These are phyloP conservation scores for Trichosanthes truncata DNA, from an alignment of 306 rosid genomes.

Conservation along the genomic window DNA sequence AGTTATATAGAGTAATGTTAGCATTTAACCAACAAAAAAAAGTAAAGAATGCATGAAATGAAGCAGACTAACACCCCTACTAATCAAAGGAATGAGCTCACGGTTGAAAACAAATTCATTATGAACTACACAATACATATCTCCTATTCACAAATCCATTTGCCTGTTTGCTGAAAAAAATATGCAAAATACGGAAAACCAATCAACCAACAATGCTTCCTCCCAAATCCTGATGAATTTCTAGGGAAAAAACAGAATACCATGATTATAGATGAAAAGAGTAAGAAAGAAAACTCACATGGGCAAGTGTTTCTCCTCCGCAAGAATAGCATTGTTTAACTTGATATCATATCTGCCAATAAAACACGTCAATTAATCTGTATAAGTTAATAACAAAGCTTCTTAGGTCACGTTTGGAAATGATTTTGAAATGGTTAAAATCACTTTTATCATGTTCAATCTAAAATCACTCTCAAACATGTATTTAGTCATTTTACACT, in stretches of 20 bases:
- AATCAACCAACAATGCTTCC: background rate
- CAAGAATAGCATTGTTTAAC: constrained; percentile 74
- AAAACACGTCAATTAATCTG: background rate
- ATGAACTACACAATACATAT: background rate
- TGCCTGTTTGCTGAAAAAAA: background rate
- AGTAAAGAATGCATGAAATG: background rate
- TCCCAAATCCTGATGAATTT: background rate
- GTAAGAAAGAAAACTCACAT: constrained; percentile 38
- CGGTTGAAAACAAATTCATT: background rate
- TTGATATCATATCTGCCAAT: constrained; percentile 54
- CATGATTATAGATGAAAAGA: background rate
- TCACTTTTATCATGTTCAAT: no score
- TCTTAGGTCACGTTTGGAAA: background rate
- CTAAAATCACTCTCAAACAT: no score
- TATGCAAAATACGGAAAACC: background rate
- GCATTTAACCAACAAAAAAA: background rate
- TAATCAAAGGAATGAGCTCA: background rate
- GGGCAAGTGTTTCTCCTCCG: constrained; percentile 85
- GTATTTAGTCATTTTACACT: no score
- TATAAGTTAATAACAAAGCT: background rate
- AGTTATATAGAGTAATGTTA: background rate
- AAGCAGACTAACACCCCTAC: background rate
- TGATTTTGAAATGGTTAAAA: no score
- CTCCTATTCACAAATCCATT: background rate
- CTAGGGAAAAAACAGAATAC: background rate